Base-by-base conservation (phyloP, 768 basidiomycete species). In the Pleurotus tuber-regium region DNA sequence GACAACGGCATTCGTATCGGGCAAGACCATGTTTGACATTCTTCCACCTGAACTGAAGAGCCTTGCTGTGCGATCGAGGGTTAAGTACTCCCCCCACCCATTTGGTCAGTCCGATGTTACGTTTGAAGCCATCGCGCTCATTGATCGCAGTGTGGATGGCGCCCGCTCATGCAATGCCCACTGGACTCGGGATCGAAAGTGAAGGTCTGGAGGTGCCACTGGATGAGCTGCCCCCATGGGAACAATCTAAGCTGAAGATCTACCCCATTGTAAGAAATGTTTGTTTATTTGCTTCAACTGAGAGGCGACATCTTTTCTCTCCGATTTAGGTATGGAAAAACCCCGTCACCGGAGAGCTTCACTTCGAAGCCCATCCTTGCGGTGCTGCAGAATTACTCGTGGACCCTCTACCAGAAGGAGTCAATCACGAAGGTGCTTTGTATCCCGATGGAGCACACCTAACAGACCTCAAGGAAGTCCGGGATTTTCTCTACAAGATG, bases 341-440 rank as follows among this genome's bases (percentile, higher is more conserved):
- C 68, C 91, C 92, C 0, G 79, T 82, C 5, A 96, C 92, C 9
- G 84, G 85, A 23, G 72, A 74, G 1, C 76, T 98, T 18, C 90
- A 95, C 63, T 85, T 95, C 70, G 82, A 97, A 63, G 93, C 95
- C 3, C 94, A 96, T 64, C 92, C 89, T 3, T 89, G 87, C 58
- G 92, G 83, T 25, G 83, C 66, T 1, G 67, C 73, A 28, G 82
- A 87, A 58, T 75, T 95, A 28, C 56, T 85, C 50, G 71, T 97
- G 57, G 80, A 80, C n/a, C 82, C 92, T 14, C 76, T 95, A 0
- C 89, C 90, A 0, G 72, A 68, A 38, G 78, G 78, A n/a, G 77
- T 79, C 0, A 68, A 68, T 23, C 74, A 77, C 8, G 77, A 83
- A 39, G 83, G 75, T 0, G 84, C 89, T 2, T 71, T 93, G 0